Evolutionary conservation across 345 rosid species (phyloP), one percentile per base, ranked within the genome.

Genomic region (Acer saccharum): DNA sequence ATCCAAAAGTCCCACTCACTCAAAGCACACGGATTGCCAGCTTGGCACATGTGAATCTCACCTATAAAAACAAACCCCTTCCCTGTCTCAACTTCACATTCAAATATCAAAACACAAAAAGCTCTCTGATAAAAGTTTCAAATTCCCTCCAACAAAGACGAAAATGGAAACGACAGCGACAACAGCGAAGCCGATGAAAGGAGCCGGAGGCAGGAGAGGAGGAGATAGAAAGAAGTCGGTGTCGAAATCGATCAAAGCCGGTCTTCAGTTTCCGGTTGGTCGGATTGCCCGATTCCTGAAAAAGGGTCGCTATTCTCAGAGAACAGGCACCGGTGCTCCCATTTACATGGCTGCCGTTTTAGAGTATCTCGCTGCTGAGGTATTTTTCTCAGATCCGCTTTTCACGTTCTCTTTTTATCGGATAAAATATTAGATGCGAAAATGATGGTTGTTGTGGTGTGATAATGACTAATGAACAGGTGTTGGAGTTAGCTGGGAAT

Each of bases 291-390:
- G 97, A 10, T 93, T 62, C 82, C 69, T 93, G 73, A 93, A 89
- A 89, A 90, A 86, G 52, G 98, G 98, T 0, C 88, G 95, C 0
- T 93, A 93, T 10, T 85, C 96, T 2, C 77, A 81, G 69, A 76
- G 98, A 35, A 87, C 83, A 7, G 98, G 97, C 5, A 69, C 88
- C 13, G 95, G 95, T 1, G 92, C 97, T 79, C 89, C 97, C 0
- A 81, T 93, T 11, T 93, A 88, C 74, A 83, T 93, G 61, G 92
- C 97, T 64, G 95, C 95, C 6, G 97, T 92, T 5, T 90, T 92
- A 44, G 95, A 92, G 86, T 92, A 92, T 65, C 87, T 93, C 6
- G 95, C 97, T 10, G 95, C 97, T 4, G 97, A 93, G 91, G 97
- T 89, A 76, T 10, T 16, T 16, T 35, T 21, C 12, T 50, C 54